Base-by-base conservation (phyloP, 2,329 filamentous ascomycete genomes). In the Alternaria ventricosa region DNA sequence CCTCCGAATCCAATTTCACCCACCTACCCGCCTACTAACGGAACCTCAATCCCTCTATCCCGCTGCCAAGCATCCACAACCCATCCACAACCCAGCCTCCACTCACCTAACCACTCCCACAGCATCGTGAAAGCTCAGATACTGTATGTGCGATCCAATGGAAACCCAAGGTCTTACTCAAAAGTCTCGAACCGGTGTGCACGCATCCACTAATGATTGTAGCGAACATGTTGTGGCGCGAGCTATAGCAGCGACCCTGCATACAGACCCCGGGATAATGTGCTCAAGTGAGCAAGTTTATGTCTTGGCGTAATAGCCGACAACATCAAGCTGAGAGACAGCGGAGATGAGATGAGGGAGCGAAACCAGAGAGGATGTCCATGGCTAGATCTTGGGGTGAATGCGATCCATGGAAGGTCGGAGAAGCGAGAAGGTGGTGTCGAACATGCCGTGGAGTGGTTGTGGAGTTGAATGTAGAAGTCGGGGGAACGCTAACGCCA, bases 211-310 rank as follows among this genome's bases (percentile, higher is more conserved):
- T n/a, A n/a, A n/a, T n/a, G n/a, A n/a, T n/a, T n/a, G n/a, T n/a
- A n/a, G n/a, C n/a, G n/a, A n/a, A n/a, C n/a, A n/a, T n/a, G n/a
- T n/a, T n/a, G n/a, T 78, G 74, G 74, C 73, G 74, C 66, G 54
- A 68, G 67, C 69, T 72, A 67, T 64, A 64, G 67, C 66, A 65
- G 27, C 50, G 57, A 54, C 65, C 72, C 66, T 70, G 65, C 65
- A 69, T 66, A 53, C 45, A 22, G 10, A 63, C 49, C 57, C 57
- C 27, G 44, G 64, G 43, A 63, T 70, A 73, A 73, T 61, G 68
- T 73, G 71, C 71, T 73, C 71, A 71, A 55, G 46, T 72, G 71
- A 72, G 70, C 71, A 73, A 70, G 67, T 73, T 73, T 68, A 59
- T 13, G 55, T 4, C 63, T 71, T 72, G 67, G 69, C 71, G 55